phyloP scores from a whole-genome alignment of 2,329 filamentous ascomycete genomes.

The Ilyonectria mors-panacis region DNA sequence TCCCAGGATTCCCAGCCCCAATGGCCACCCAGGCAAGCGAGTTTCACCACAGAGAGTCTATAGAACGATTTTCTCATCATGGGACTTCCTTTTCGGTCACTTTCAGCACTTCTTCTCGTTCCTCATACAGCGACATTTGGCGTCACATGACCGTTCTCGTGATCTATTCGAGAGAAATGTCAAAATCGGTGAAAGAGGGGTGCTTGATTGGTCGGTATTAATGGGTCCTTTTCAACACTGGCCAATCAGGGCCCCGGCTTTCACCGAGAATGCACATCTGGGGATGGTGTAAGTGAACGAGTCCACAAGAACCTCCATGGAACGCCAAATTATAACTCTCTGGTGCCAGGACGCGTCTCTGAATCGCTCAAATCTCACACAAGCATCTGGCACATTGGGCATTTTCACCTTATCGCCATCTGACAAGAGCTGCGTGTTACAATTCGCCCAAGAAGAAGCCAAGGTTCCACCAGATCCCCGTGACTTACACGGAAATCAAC shows the following conservation, averaged over 20 bases:
- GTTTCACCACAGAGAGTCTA: slow-evolving; percentile 29
- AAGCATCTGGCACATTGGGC: slow-evolving; percentile 57
- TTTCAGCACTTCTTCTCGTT: slow-evolving; percentile 28
- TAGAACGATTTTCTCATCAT: slow-evolving; percentile 30
- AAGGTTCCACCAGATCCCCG: slow-evolving; percentile 60
- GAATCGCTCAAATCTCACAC: slow-evolving; percentile 58
- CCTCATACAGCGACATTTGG: slow-evolving; percentile 29
- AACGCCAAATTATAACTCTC: slow-evolving; percentile 58
- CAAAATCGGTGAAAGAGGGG: slow-evolving; percentile 52
- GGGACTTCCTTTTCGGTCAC: slow-evolving; percentile 29
- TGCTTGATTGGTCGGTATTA: slow-evolving; percentile 48
- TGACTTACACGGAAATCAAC: slow-evolving; percentile 60
- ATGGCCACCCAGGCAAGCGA: slow-evolving; percentile 27
- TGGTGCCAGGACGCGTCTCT: slow-evolving; percentile 56
- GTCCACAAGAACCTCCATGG: slow-evolving; percentile 53
- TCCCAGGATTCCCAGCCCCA: slow-evolving; percentile 33
- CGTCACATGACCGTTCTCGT: slow-evolving; percentile 42
- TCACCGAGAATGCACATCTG: slow-evolving; percentile 46
- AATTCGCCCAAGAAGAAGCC: slow-evolving; percentile 55
- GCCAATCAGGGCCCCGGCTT: slow-evolving; percentile 47
- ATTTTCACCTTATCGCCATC: slow-evolving; percentile 58
- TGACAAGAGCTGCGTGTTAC: slow-evolving; percentile 55
- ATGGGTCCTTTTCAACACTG: slow-evolving; percentile 34
- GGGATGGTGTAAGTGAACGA: slow-evolving; percentile 58
- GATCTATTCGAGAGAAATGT: slow-evolving; percentile 35